A percentile compares a stretch with the other conserved stretches of the same genome.
phyloP scores from a whole-genome alignment of 2,329 filamentous ascomycete genomes.

The Geosmithia morbida region DNA sequence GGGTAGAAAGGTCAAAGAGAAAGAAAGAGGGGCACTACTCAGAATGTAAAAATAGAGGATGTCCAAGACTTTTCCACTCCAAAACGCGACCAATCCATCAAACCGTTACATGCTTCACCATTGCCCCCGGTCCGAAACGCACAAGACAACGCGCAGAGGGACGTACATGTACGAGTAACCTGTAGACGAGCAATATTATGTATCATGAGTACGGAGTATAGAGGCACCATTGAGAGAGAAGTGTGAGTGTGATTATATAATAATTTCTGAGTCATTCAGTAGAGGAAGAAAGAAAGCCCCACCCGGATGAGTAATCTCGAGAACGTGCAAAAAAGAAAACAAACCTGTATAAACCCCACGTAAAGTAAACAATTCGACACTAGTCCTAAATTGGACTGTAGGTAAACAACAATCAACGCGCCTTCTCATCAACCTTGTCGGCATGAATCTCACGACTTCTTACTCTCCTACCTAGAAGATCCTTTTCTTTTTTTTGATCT shows the following conservation, averaged over 20 bases:
- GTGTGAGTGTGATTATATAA: background rate
- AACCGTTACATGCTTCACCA: background rate
- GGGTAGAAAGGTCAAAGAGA: too few relatives aligned
- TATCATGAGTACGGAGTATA: too few relatives aligned
- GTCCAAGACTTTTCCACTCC: background rate
- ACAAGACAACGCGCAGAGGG: background rate
- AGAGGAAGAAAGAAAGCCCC: too few relatives aligned
- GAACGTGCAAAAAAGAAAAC: background rate
- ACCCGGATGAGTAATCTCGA: background rate
- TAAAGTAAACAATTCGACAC: background rate
- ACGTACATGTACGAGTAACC: too few relatives aligned
- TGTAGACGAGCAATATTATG: too few relatives aligned
- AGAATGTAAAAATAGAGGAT: background rate
- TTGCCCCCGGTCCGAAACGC: background rate
- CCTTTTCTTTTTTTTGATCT: background rate
- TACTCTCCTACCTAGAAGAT: background rate
- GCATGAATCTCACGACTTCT: background rate
- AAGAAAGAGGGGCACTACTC: background rate
- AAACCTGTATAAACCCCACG: background rate
- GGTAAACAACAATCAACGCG: constrained; percentile 1
- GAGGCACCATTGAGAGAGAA: too few relatives aligned
- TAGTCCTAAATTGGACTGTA: background rate
- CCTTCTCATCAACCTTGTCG: background rate
- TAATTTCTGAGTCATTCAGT: background rate
- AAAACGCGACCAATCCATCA: background rate